Evolutionary conservation across 495 filamentous ascomycete genomes (phyloP), one percentile per base, ranked within the genome.

Genomic region (Penicillium desertorum): DNA sequence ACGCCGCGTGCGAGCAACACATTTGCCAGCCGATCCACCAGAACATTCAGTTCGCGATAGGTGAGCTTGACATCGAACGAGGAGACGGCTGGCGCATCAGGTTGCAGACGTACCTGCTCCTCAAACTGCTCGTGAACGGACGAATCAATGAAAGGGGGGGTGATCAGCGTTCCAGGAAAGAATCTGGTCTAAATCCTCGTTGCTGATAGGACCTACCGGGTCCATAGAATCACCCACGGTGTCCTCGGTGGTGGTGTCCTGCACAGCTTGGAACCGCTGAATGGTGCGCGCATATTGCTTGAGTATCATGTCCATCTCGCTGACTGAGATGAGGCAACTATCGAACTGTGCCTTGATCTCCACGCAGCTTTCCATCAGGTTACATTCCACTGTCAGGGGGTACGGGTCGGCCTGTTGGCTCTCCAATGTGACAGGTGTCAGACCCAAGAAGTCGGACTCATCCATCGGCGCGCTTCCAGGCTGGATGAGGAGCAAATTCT

Each of bases 1-100:
- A 49, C 74, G 52, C 59, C 72, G 59, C 20, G 7, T 63, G 54
- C 32, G 61, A 52, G 1, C 8, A 58, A 17, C 69, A 71, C 16
- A 77, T 42, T 23, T 9, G 71, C 71, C 3, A 67, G 60, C 11
- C 22, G 70, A 9, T 32, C 25, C 6, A 71, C 59, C 23, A 75
- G 57, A 1, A 54, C 45, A 30, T 82, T 72, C 5, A 84, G 67
- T 34, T 83, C 69, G 19, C 50, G 34, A 56, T 84, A 83, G 7
- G 79, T 81, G 46, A 82, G 71, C 23, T 62, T 45, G n/a, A 75
- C 81, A 56, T 85, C 82, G 76, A 75, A 82, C 2, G 71, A 57
- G 41, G 51, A 60, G 1, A 79, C 44, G 14, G 75, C 71, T 7
- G 57, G 54, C 0, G 62, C 49, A 6, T 74, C 44, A 1, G 79